These are phyloP conservation scores for Cercospora sesami DNA, from an alignment of 2,329 filamentous ascomycete genomes.

Conservation along the genomic window DNA sequence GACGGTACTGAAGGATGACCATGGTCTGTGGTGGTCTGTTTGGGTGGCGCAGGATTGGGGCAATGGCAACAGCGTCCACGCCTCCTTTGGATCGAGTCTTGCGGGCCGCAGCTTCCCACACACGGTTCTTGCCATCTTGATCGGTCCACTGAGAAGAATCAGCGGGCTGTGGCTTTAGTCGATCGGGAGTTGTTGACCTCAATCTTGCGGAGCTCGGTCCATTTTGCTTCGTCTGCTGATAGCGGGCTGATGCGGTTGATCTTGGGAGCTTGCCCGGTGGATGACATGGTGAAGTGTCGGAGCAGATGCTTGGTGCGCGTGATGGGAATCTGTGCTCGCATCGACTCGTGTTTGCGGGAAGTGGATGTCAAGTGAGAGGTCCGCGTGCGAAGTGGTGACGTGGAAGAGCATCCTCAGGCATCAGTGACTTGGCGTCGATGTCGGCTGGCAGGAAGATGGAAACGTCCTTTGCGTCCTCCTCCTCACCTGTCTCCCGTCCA, in stretches of 20 bases:
- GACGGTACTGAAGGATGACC: conserved; percentile 60
- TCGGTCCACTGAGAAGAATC: conserved; percentile 20
- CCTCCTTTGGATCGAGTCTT: conserved; percentile 57
- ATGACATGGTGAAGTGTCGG: conserved; percentile 29
- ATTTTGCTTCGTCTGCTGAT: conserved; percentile 54
- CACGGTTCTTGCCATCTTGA: conserved; percentile 47
- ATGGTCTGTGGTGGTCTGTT: conserved; percentile 52
- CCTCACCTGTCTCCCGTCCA: too few species aligned
- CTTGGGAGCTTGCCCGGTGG: conserved; percentile 47
- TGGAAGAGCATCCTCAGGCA: not conserved
- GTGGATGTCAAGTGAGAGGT: not conserved
- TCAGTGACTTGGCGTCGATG: not conserved
- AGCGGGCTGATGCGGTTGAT: conserved; percentile 53
- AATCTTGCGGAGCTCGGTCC: conserved; percentile 59
- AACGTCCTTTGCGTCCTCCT: too few species aligned
- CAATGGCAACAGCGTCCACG: conserved; percentile 61
- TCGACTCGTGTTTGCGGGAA: not conserved
- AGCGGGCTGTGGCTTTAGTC: not conserved
- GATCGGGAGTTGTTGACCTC: conserved; percentile 32
- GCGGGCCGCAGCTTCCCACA: conserved; percentile 54
- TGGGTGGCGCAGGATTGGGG: conserved; percentile 55
- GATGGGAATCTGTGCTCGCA: conserved; percentile 14
- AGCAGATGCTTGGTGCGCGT: conserved; percentile 23
- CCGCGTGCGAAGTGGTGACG: conserved; percentile 1
- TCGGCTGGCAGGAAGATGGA: not conserved